Base-by-base conservation (phyloP, 2,329 filamentous ascomycete species). In the Scedosporium aurantiacum region DNA sequence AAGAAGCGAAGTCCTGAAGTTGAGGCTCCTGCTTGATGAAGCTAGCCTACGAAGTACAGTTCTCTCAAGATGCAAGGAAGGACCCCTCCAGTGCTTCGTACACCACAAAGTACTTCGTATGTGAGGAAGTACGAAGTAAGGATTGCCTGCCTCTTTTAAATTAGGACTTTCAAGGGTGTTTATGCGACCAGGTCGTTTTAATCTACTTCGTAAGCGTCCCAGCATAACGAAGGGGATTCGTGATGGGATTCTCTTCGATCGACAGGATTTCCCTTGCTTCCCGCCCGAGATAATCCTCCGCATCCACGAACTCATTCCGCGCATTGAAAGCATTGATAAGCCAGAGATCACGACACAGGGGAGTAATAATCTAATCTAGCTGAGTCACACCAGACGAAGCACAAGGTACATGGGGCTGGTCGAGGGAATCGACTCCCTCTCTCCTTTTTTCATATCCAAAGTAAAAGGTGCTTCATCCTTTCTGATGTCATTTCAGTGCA, bases 201-300 rank as follows among this genome's bases (percentile, higher is more conserved):
- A 16, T 41, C 37, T 41, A 6, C 16, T 16, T 41, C 37, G 37
- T 41, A 6, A 41, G 37, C 16, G n/a, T 47, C 16, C n/a, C 43
- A n/a, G 43, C 8, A 18, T 47, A 14, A 6, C 6, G n/a, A 18
- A 16, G 43, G 21, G 21, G n/a, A 47, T 47, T 47, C n/a, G 43
- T 14, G 43, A 18, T 6, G 43, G 14, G 2, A 23, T 18, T 6
- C n/a, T 12, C 43, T 16, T 5, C 50, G 50, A 54, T 54, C 50
- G 50, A 54, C 50, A 54, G 18, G 50, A 54, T 54, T 54, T 54
- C 47, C 47, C 47, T 52, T 52, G 47, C 47, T 52, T 52, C 47
- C 47, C 47, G 47, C n/a, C n/a, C n/a, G 47, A 52, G 50, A 28
- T 54, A 12, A 54, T 23, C 50, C 50, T 54, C 50, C 23, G 50